Percentiles rank a stretch among this genome's conserved stretches.
Evolutionary conservation across 306 rosid genomes (phyloP).

Genomic region (Luffa aegyptiaca): DNA sequence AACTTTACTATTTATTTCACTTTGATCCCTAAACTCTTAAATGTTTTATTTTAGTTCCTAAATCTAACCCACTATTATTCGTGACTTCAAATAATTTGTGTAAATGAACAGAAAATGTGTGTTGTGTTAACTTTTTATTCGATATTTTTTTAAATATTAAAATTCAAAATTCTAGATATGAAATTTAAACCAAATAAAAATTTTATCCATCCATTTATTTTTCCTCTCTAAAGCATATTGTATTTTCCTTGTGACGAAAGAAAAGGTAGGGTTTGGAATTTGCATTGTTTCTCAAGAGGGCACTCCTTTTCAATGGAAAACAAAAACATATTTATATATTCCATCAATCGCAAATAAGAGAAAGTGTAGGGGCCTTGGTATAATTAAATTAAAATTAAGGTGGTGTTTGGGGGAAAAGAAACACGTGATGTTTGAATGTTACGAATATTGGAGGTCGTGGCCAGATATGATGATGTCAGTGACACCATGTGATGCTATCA

Average conservation of each 20-base stretch:
- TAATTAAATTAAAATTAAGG: not conserved
- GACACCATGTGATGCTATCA: conserved; percentile 62
- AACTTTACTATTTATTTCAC: no score
- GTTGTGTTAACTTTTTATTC: not conserved
- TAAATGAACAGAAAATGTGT: no score
- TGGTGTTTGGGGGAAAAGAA: conserved; percentile 12
- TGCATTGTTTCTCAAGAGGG: conserved; percentile 35
- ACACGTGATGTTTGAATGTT: conserved; percentile 60
- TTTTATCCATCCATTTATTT: not conserved
- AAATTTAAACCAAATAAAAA: not conserved
- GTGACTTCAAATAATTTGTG: no score
- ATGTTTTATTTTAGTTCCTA: no score
- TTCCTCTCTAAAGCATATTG: conserved; percentile 10
- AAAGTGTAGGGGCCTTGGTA: not conserved
- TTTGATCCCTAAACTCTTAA: no score
- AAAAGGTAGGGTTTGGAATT: conserved; percentile 25
- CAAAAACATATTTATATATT: not conserved
- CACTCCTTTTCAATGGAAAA: not conserved
- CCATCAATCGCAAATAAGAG: not conserved
- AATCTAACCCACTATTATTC: no score
- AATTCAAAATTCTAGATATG: conserved; percentile 10
- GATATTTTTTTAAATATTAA: not conserved
- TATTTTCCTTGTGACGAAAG: conserved; percentile 57
- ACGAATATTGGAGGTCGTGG: conserved; percentile 48
- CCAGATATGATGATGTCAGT: conserved; percentile 58